phyloP scores from a whole-genome alignment of 805 yeast species.

The Hanseniaspora vineae region DNA sequence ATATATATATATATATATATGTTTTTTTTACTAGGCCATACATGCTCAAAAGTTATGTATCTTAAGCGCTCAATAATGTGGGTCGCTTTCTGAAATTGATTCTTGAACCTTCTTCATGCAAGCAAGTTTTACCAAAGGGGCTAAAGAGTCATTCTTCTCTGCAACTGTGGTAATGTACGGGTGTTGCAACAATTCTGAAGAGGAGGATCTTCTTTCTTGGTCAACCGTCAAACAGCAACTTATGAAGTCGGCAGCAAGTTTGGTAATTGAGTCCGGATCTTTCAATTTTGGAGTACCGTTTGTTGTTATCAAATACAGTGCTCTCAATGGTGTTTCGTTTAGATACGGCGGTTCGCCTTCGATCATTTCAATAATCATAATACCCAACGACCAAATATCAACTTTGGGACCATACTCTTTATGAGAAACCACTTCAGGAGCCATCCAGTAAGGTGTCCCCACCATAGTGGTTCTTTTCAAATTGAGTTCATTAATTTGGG shows the following conservation, averaged over 20 bases:
- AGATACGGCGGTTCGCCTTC: constrained; percentile 98
- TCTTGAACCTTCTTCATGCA: constrained; percentile 46
- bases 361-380: constrained; percentile 96
- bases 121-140: constrained; percentile 67
- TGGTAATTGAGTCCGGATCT: constrained; percentile 69
- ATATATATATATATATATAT: too few relatives aligned
- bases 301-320: constrained; percentile 86
- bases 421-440: constrained; percentile 93
- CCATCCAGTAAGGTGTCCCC: constrained; percentile 99
- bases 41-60: too few relatives aligned
- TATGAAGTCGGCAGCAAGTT: constrained; percentile 54
- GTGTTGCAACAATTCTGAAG: constrained; percentile 57
- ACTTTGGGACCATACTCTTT: constrained; percentile 95
- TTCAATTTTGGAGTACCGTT: constrained; percentile 93
- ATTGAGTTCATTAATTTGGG: constrained; percentile 71
- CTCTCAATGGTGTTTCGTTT: constrained; percentile 90
- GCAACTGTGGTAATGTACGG: constrained; percentile 45
- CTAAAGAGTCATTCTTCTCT: constrained; percentile 46
- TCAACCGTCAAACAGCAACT: constrained; percentile 72
- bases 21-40: too few relatives aligned
- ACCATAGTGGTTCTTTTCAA: constrained; percentile 95
- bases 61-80: too few relatives aligned
- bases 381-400: constrained; percentile 96
- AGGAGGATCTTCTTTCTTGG: constrained; percentile 67
- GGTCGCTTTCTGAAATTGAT: constrained; percentile 22